Conservation (phyloP, 2,329 filamentous ascomycete genomes). For the Penicillium glabrum region DNA sequence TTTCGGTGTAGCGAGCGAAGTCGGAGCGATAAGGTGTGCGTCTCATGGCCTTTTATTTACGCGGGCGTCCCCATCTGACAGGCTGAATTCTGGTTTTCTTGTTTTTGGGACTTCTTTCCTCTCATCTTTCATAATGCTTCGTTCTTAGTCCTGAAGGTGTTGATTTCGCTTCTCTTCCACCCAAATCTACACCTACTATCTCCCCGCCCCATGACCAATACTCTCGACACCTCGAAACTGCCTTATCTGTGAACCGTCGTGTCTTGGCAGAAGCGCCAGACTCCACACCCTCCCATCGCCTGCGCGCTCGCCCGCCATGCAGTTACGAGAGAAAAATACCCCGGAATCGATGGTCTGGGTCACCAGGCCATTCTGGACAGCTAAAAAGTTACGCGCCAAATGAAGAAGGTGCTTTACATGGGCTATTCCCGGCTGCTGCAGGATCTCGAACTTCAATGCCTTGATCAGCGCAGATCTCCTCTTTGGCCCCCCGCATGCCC, state of each 20-base stretch:
- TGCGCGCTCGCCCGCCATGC: constrained; percentile 2
- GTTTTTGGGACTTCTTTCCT: not conserved
- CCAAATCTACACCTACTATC: not conserved
- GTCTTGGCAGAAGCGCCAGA: constrained; percentile 18
- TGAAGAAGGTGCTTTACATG: not conserved
- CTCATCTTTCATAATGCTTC: not conserved
- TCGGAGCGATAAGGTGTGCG: constrained; percentile 18
- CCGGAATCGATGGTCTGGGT: constrained; percentile 10
- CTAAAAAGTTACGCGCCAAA: not conserved
- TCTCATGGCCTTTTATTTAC: constrained; percentile 8
- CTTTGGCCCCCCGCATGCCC: not conserved
- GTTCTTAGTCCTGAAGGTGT: not conserved
- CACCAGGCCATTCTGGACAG: not conserved
- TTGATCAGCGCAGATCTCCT: not conserved
- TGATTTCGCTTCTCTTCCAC: not conserved
- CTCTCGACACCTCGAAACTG: constrained; percentile 11
- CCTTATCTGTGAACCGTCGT: constrained; percentile 10
- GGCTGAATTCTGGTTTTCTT: not conserved
- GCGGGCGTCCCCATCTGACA: not conserved
- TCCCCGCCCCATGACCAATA: constrained; percentile 16
- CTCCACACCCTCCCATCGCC: constrained; percentile 19
- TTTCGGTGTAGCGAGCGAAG: constrained; percentile 10
- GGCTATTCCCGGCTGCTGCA: not conserved
- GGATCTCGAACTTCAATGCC: not conserved
- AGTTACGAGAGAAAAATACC: constrained; percentile 28